These are phyloP conservation scores for Vairimorpha necatrix DNA, from an alignment of 371 early-diverging fungal genomes.

Conservation along the genomic window DNA sequence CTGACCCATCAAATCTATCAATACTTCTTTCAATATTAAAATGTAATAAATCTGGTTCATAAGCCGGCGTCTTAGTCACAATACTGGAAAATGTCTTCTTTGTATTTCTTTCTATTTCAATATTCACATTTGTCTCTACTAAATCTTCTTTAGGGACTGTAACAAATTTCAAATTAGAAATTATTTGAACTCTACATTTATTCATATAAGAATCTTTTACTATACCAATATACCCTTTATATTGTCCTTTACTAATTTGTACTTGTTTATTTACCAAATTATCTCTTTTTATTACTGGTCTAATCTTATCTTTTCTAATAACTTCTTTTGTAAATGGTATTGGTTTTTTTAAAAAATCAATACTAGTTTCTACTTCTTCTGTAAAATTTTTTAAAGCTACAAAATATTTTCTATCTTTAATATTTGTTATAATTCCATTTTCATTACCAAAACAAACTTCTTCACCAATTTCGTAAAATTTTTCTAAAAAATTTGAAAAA, in stretches of 20 bases:
- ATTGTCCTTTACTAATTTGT: constrained; percentile 76
- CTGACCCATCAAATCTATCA: constrained; percentile 16
- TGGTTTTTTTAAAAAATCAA: constrained; percentile 66
- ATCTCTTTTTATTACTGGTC: constrained; percentile 65
- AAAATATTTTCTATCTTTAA: constrained; percentile 70
- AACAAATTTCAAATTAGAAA: constrained; percentile 75
- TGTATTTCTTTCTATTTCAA: background rate
- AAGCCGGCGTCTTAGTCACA: constrained; percentile 41
- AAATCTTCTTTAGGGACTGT: constrained; percentile 64
- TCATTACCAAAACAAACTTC: constrained; percentile 56
- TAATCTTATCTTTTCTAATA: constrained; percentile 14
- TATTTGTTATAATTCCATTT: constrained; percentile 75
- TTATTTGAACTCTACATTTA: constrained; percentile 81
- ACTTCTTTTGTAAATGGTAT: constrained; percentile 68
- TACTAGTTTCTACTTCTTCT: constrained; percentile 54
- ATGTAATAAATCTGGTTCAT: constrained; percentile 9
- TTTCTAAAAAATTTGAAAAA: constrained; percentile 68
- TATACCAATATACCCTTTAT: constrained; percentile 90
- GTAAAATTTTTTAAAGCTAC: constrained; percentile 51
- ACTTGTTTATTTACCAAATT: constrained; percentile 78
- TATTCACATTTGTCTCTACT: background rate
- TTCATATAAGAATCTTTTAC: constrained; percentile 77
- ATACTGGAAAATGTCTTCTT: background rate
- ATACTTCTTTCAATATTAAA: constrained; percentile 11
- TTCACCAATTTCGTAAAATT: constrained; percentile 78